phyloP scores from a whole-genome alignment of 331 rosid genomes.

The Ulmus americana region DNA sequence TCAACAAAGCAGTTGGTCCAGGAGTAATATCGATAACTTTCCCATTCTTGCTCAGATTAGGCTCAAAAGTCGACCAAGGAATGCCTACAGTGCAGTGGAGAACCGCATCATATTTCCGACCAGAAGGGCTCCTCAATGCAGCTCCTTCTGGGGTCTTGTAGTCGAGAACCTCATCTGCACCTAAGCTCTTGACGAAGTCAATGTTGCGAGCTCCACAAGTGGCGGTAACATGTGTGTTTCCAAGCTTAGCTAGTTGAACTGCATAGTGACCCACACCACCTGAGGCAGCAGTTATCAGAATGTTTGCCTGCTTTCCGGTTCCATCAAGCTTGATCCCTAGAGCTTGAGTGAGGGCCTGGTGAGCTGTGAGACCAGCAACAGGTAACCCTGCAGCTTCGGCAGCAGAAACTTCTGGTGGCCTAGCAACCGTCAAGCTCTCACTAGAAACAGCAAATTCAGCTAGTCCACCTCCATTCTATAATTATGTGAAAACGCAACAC shows the following conservation, averaged over 20 bases:
- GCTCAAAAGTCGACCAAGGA: conserved; percentile 50
- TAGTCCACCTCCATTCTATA: conserved; percentile 67
- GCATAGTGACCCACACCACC: conserved; percentile 59
- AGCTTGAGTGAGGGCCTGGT: conserved; percentile 33
- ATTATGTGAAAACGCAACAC: neutral
- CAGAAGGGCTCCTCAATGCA: conserved; percentile 42
- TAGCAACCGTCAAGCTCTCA: conserved; percentile 42
- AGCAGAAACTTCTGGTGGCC: conserved; percentile 60
- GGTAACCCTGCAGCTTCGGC: conserved; percentile 46
- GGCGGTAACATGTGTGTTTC: conserved; percentile 46
- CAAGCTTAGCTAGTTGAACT: conserved; percentile 50
- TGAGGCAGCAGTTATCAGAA: conserved; percentile 47
- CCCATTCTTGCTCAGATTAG: conserved; percentile 30
- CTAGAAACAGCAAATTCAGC: conserved; percentile 53
- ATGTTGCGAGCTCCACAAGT: conserved; percentile 54
- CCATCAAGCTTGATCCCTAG: conserved; percentile 35
- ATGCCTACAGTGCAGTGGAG: conserved; percentile 32
- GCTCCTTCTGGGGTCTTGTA: conserved; percentile 45
- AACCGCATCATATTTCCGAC: conserved; percentile 35
- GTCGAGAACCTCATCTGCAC: conserved; percentile 54
- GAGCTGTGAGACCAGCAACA: conserved; percentile 46
- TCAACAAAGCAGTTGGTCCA: neutral
- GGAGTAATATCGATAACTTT: conserved; percentile 46
- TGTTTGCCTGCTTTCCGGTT: conserved; percentile 26
- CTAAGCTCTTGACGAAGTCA: conserved; percentile 32